Evolutionary conservation across 768 basidiomycete genomes (phyloP), one percentile per base, ranked within the genome.

Genomic region (Termitomyces sp.): DNA sequence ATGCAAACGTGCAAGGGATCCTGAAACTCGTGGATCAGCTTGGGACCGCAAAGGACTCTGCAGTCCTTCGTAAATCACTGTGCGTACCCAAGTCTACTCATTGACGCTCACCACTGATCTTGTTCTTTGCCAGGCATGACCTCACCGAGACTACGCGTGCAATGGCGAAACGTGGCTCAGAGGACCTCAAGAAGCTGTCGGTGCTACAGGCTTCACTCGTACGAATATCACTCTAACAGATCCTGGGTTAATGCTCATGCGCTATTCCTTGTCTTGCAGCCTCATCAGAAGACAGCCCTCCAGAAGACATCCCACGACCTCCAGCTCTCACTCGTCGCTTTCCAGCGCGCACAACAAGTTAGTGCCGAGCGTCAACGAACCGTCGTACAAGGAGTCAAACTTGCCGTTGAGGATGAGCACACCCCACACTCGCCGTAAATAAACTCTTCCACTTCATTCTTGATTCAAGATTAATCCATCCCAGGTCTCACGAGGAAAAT

Each of bases 21-120:
- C 72, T 93, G 65, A 92, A 92, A 72, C 80, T 94, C n/a, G 92
- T 98, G n/a, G 94, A 98, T 67, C 91, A 95, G 70, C 82, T 99
- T 1, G 96, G 96, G 4, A 92, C 89, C 0, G 75, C 75, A 33
- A 85, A 85, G 66, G 95, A 98, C 70, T 92, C 88, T 18, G 83
- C 87, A 1, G 71, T 76, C 2, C 73, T 98, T 54, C 80, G 96
- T 64, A 93, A 90, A 71, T 88, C 85, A 52, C 74, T 98, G 95
- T 96, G 66, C 61, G 93, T 80, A n/a, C 28, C 3, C 30, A 18
- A 14, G 13, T 30, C 10, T 3, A 49, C n/a, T 18, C 33, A 5
- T 55, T 20, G 13, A 33, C 57, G 51, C 56, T 60, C 13, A 62
- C 43, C 40, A 8, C 6, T 2, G 18, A 38, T 38, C 35, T 38